Conservation (phyloP, 208 protist genomes). For the Leishmania gerbilli region DNA sequence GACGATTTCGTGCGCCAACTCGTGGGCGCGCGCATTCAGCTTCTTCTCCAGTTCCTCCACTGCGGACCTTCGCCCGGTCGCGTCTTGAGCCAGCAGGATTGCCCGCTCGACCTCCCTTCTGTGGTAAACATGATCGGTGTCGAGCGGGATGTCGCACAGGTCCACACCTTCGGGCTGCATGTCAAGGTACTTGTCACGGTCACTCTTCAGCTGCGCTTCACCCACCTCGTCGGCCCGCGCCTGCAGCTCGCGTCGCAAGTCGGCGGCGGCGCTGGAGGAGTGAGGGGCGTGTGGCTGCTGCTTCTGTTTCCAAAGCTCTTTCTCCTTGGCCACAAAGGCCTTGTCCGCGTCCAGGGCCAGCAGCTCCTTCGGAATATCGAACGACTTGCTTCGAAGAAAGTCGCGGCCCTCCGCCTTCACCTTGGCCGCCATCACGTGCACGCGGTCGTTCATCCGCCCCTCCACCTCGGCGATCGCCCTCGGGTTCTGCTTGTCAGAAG, state of each 20-base stretch:
- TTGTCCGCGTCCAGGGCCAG: conserved; percentile 52
- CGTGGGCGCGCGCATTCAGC: conserved; percentile 54
- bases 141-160: conserved; percentile 57
- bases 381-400: conserved; percentile 54
- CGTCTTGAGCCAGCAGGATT: conserved; percentile 51
- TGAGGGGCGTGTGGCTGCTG: conserved; percentile 28
- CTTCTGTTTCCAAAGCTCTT: conserved; percentile 37
- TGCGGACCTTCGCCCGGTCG: neutral
- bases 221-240: conserved; percentile 45
- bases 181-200: conserved; percentile 60
- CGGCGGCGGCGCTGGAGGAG: conserved; percentile 30
- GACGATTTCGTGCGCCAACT: conserved; percentile 47
- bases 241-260: conserved; percentile 52
- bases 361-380: conserved; percentile 49
- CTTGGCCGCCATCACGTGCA: conserved; percentile 53
- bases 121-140: conserved; percentile 50
- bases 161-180: conserved; percentile 56
- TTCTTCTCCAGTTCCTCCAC: conserved; percentile 45
- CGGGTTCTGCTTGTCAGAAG: conserved; percentile 31
- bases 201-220: conserved; percentile 47
- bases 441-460: conserved; percentile 55
- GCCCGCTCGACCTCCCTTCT: conserved; percentile 65
- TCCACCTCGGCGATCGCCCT: conserved; percentile 39
- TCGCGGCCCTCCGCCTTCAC: conserved; percentile 47
- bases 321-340: conserved; percentile 49